Evolutionary conservation across 371 early-diverging fungal genomes (phyloP).

Genomic region (Blyttiomyces sp.): DNA sequence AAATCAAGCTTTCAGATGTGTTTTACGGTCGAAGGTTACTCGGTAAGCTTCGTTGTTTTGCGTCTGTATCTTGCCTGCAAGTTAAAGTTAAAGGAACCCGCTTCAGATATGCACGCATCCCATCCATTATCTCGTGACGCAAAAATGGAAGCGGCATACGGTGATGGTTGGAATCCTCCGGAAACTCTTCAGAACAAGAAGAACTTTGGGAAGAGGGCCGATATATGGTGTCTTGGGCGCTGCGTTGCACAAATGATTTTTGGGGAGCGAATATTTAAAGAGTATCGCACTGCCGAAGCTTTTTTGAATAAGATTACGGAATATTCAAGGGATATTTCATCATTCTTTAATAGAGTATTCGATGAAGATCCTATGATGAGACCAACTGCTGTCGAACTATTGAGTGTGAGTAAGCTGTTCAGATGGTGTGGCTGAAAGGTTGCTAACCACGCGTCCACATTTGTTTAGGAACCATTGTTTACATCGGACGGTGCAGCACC

Average conservation of each 20-base stretch:
- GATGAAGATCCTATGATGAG: constrained; percentile 12
- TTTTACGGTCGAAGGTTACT: constrained; percentile 19
- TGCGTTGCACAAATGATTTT: constrained; percentile 19
- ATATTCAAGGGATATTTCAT: neutral
- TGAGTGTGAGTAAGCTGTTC: constrained; percentile 11
- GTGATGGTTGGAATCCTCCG: constrained; percentile 22
- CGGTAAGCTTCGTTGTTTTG: constrained; percentile 9
- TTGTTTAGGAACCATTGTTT: neutral
- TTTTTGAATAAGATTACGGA: constrained; percentile 1
- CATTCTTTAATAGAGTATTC: constrained; percentile 12
- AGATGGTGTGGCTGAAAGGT: neutral
- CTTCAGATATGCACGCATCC: constrained; percentile 7
- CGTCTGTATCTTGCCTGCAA: neutral
- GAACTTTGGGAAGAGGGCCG: constrained; percentile 4
- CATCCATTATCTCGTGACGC: constrained; percentile 13
- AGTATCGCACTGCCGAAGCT: constrained; percentile 11
- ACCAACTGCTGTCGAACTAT: constrained; percentile 15
- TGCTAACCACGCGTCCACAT: no score
- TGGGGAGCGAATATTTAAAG: constrained; percentile 15
- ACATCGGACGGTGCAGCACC: neutral
- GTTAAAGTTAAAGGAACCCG: neutral
- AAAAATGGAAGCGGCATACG: constrained; percentile 5
- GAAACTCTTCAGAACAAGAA: constrained; percentile 4
- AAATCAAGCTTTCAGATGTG: constrained; percentile 23
- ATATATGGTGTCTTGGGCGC: constrained; percentile 20